These are phyloP conservation scores for Gossypium davidsonii DNA, from an alignment of 441 rosid genomes.

Conservation along the genomic window DNA sequence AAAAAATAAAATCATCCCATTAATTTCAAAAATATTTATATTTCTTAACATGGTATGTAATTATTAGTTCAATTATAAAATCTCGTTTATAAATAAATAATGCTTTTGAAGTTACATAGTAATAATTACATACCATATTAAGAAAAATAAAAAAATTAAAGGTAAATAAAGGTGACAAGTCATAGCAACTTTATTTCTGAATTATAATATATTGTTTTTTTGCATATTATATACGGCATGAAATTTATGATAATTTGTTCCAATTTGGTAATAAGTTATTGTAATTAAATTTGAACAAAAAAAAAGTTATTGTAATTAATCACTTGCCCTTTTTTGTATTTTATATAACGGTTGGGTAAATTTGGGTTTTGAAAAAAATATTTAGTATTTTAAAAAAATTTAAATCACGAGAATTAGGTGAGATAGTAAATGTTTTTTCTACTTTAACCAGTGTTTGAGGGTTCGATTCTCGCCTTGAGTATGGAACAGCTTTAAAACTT, in stretches of 20 bases:
- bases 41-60: not conserved
- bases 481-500: too few species aligned
- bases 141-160: not conserved
- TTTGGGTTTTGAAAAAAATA: too few species aligned
- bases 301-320: too few species aligned
- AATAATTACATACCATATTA: not conserved
- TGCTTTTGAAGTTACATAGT: not conserved
- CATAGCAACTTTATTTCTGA: too few species aligned
- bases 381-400: too few species aligned
- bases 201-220: too few species aligned
- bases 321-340: not conserved
- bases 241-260: too few species aligned
- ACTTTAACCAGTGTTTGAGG: fast-evolving
- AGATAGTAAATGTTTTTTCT: fast-evolving
- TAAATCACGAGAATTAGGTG: too few species aligned
- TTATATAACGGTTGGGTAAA: not conserved
- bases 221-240: too few species aligned
- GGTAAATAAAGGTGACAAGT: not conserved
- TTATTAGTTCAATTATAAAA: not conserved
- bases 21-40: not conserved
- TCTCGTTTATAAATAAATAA: not conserved
- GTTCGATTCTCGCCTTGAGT: too few species aligned
- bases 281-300: not conserved
- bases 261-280: not conserved
- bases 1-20: too few species aligned